These are phyloP conservation scores for Pichia sp. DNA, from an alignment of 1,139 yeast species.

Conservation along the genomic window DNA sequence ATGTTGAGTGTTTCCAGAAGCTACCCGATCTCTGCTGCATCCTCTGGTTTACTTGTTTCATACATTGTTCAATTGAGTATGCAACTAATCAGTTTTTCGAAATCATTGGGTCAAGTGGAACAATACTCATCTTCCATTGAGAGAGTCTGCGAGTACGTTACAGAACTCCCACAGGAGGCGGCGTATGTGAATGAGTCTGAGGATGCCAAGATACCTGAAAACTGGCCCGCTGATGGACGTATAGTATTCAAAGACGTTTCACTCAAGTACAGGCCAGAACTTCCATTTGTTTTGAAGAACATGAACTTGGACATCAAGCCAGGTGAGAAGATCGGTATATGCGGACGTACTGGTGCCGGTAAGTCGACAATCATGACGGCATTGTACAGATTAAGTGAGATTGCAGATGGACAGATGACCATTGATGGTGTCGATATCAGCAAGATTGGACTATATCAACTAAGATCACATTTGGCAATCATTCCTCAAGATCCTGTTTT, in stretches of 20 bases:
- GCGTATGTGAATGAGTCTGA: constrained; percentile 29
- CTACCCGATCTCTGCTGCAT: constrained; percentile 40
- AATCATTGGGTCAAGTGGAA: not conserved
- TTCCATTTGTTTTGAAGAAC: constrained; percentile 41
- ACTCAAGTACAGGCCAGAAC: constrained; percentile 60
- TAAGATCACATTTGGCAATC: constrained; percentile 33
- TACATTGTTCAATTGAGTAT: constrained; percentile 48
- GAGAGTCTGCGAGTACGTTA: constrained; percentile 62
- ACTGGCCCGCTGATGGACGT: constrained; percentile 58
- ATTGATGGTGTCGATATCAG: constrained; percentile 33
- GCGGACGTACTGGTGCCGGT: constrained; percentile 42
- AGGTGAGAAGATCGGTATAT: constrained; percentile 35
- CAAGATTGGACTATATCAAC: constrained; percentile 29
- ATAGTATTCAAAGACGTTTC: constrained; percentile 52
- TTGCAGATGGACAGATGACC: constrained; percentile 21
- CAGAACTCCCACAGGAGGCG: constrained; percentile 60
- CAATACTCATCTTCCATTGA: not conserved
- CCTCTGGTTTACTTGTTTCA: constrained; percentile 45
- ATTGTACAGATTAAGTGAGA: constrained; percentile 33
- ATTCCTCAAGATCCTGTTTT: constrained; percentile 42
- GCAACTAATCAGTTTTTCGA: constrained; percentile 41
- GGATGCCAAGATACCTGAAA: constrained; percentile 14
- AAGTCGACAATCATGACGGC: constrained; percentile 39
- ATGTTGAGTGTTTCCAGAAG: constrained; percentile 38
- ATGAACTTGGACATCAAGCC: constrained; percentile 29